A percentile compares a stretch with the other conserved stretches of the same genome.
These are phyloP conservation scores for Stephanodiscus minutulus DNA, from an alignment of 108 stramenopile genomes.

Conservation along the genomic window DNA sequence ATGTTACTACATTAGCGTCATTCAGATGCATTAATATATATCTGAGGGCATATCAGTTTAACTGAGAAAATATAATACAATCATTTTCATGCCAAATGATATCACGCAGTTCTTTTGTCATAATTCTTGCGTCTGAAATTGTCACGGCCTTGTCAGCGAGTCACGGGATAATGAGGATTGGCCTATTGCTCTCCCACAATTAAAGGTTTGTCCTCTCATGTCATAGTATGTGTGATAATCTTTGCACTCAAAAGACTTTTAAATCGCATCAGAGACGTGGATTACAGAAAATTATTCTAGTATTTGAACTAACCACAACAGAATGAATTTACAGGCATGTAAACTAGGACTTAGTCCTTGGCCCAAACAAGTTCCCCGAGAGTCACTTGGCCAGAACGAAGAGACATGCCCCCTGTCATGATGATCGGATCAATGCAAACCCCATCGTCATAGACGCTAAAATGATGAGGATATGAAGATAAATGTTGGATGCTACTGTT, in stretches of 20 bases:
- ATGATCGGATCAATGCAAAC: not conserved
- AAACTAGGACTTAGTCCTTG: not conserved
- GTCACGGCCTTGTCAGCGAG: too few species aligned
- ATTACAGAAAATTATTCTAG: not conserved
- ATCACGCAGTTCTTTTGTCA: not conserved
- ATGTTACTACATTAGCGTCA: conserved; percentile 9
- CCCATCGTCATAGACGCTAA: not conserved
- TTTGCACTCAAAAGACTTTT: too few species aligned
- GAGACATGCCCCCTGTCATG: not conserved
- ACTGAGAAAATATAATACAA: not conserved
- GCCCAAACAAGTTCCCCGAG: not conserved
- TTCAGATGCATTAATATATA: not conserved
- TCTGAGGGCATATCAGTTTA: not conserved
- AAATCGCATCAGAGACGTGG: not conserved
- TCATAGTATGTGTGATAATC: too few species aligned
- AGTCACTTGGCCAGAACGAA: not conserved
- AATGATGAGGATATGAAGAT: conserved; percentile 11
- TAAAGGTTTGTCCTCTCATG: too few species aligned
- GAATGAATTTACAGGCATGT: not conserved
- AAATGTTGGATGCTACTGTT: not conserved
- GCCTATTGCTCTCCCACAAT: too few species aligned
- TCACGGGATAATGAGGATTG: not conserved
- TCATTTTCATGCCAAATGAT: not conserved
- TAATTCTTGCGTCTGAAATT: not conserved
- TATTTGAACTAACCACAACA: not conserved